These are phyloP conservation scores for Dactylellina leptospora DNA, from an alignment of 2,329 filamentous ascomycete species.

Conservation along the genomic window DNA sequence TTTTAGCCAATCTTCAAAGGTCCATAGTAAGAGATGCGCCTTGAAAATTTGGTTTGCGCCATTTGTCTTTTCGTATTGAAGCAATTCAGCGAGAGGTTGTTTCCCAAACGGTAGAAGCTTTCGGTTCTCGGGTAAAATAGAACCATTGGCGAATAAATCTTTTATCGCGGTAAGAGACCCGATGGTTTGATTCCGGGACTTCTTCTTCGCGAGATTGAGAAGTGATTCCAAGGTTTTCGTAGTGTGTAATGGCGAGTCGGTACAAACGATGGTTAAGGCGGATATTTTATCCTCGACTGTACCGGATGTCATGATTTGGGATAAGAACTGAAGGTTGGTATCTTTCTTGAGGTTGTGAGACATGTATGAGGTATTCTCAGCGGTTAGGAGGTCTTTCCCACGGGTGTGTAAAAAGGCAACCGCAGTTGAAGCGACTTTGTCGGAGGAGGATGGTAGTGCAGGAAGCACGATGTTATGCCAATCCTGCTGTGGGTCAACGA, in stretches of 20 bases:
- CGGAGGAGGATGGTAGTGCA: conserved; percentile 61
- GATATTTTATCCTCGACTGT: conserved; percentile 97
- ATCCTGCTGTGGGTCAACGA: conserved; percentile 70
- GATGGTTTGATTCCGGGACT: conserved; percentile 89
- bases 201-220: conserved; percentile 84
- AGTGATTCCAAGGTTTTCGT: conserved; percentile 87
- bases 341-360: conserved; percentile 76
- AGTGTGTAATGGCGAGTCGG: conserved; percentile 95
- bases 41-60: conserved; percentile 69
- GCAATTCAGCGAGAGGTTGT: conserved; percentile 70
- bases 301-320: conserved; percentile 94
- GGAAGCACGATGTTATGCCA: conserved; percentile 72
- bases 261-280: conserved; percentile 88
- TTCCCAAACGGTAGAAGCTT: conserved; percentile 80
- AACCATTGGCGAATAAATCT: conserved; percentile 89
- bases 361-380: conserved; percentile 79
- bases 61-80: conserved; percentile 73
- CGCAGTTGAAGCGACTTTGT: conserved; percentile 4
- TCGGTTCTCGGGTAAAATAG: conserved; percentile 81
- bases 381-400: conserved; percentile 77
- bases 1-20: conserved; percentile 95
- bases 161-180: conserved; percentile 92
- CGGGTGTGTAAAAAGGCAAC: conserved; percentile 71
- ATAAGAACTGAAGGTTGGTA: conserved; percentile 93
- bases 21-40: conserved; percentile 83